Evolutionary conservation across 1,284 basidiomycete genomes (phyloP).

Genomic region (Cystobasidium sp.): DNA sequence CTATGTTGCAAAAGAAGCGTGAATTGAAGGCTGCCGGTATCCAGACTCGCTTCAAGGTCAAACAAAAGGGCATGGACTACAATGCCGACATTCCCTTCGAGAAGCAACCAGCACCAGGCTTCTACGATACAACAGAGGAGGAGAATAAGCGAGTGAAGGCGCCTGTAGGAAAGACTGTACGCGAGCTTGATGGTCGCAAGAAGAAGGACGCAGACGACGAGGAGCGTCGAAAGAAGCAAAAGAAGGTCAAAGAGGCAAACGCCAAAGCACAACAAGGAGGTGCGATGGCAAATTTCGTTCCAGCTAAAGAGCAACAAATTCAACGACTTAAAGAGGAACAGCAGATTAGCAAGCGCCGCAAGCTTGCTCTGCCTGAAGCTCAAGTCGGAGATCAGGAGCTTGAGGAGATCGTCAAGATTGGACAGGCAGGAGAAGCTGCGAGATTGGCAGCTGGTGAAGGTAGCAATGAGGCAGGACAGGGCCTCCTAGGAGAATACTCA

Average conservation of each 20-base stretch:
- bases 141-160: constrained; percentile 83
- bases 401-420: constrained; percentile 99
- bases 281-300: constrained; percentile 87
- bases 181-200: constrained; percentile 81
- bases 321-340: constrained; percentile 96
- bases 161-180: constrained; percentile 87
- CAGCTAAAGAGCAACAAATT: constrained; percentile 93
- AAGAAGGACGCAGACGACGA: constrained; percentile 85
- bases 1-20: constrained; percentile 95
- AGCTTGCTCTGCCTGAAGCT: constrained; percentile 81
- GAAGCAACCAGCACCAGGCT: constrained; percentile 91
- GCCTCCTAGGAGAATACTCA: constrained; percentile 82
- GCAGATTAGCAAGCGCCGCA: constrained; percentile 84
- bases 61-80: constrained; percentile 97
- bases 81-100: constrained; percentile 99
- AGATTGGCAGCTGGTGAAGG: constrained; percentile 75
- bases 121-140: constrained; percentile 96
- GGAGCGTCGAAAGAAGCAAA: constrained; percentile 81
- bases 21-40: constrained; percentile 98
- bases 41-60: constrained; percentile 78
- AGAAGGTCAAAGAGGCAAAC: constrained; percentile 65
- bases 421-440: constrained; percentile 85
- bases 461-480: constrained; percentile 80
- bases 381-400: constrained; percentile 96
- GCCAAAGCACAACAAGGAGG: constrained; percentile 61